Evolutionary conservation across 2,329 filamentous ascomycete genomes (phyloP).

Genomic region (Ceratocystiopsis sp.): DNA sequence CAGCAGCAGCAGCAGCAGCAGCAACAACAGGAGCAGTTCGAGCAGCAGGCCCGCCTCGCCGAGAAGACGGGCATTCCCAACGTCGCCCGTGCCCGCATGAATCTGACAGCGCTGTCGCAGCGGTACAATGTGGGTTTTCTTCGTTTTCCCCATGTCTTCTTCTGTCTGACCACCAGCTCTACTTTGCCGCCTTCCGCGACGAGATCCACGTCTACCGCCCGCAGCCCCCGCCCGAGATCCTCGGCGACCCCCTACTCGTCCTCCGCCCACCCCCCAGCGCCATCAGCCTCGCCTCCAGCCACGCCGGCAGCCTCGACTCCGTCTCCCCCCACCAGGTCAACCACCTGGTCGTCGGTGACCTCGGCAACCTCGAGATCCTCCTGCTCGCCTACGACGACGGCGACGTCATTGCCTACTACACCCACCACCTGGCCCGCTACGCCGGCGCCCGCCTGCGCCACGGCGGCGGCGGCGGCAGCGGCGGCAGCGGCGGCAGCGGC

Average conservation of each 20-base stretch:
- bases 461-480: background rate
- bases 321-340: slow-evolving; percentile 46
- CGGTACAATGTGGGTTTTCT: slow-evolving; percentile 31
- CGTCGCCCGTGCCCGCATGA: slow-evolving; percentile 24
- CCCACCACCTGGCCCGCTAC: slow-evolving; percentile 30
- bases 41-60: background rate
- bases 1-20: no score
- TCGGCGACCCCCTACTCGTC: slow-evolving; percentile 34
- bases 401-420: slow-evolving; percentile 56
- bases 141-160: no score
- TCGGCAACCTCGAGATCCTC: slow-evolving; percentile 54
- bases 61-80: slow-evolving; percentile 10
- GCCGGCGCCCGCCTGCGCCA: slow-evolving; percentile 15
- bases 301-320: slow-evolving; percentile 36
- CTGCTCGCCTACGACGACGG: slow-evolving; percentile 56
- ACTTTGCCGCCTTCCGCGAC: slow-evolving; percentile 41
- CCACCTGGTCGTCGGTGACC: slow-evolving; percentile 47
- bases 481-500: background rate
- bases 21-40: no score
- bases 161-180: no score
- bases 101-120: slow-evolving; percentile 41
- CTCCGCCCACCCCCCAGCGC: slow-evolving; percentile 26
- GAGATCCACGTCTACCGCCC: slow-evolving; percentile 39
- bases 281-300: slow-evolving; percentile 18
- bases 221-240: slow-evolving; percentile 28